Conservation (phyloP, 164 flowering plant species). For the Aristolochia californica region DNA sequence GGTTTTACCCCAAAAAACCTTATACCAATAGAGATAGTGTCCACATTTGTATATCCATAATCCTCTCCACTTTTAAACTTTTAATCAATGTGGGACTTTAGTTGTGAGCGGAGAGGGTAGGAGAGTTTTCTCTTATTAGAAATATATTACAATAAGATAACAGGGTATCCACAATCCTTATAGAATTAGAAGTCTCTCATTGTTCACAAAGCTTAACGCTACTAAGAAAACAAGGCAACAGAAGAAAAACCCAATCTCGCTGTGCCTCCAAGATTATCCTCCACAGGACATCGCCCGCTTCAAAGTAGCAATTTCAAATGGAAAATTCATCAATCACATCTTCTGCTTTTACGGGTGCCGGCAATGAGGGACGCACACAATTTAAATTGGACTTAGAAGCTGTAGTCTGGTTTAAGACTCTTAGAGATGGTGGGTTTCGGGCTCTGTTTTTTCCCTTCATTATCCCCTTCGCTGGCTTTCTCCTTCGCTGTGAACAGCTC, state of each 20-base stretch:
- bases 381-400: constrained; percentile 24
- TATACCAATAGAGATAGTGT: no score
- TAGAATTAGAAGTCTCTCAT: no score
- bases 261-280: background rate
- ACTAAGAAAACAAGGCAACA: background rate
- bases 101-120: no score
- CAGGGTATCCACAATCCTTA: no score
- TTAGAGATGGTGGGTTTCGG: constrained; percentile 24
- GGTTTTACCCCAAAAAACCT: no score
- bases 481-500: constrained; percentile 10
- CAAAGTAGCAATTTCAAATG: constrained; percentile 3
- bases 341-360: constrained; percentile 6
- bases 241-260: constrained; percentile 3
- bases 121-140: no score
- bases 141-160: no score
- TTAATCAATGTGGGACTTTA: no score
- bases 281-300: background rate
- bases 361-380: background rate
- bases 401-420: constrained; percentile 37
- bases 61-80: no score
- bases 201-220: no score
- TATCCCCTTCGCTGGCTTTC: constrained; percentile 3
- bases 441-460: constrained; percentile 14
- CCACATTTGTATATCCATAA: no score
- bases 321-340: constrained; percentile 6